Base-by-base conservation (phyloP, 164 flowering plant species). In the Piper longum region DNA sequence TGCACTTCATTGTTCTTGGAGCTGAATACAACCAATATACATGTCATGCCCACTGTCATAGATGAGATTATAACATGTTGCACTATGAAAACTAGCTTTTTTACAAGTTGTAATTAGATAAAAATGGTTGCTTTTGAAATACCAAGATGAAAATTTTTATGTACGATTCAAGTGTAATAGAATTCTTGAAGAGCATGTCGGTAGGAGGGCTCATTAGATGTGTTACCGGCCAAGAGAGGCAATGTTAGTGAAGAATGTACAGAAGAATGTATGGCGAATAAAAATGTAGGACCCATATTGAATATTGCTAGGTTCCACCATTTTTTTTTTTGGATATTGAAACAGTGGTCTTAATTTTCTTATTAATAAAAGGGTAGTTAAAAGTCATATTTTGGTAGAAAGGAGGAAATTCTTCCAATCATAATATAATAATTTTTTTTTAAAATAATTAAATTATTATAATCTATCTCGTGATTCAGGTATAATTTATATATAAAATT, bases 1-100 rank as follows among this genome's bases (percentile, higher is more conserved):
- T 85, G 79, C 91, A 80, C 65, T 82, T 86, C 73, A 85, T 77
- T 9, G 88, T 86, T 65, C 85, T 83, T 67, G 88, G 91, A 52
- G 91, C 91, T 85, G 87, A 68, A 80, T 64, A 67, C n/a, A n/a
- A 9, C 9, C 52, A 48, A 48, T 9, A 1, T 8, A 48, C 52
- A 3, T 1, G 14, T 48, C 12, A 48, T 44, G 2, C 11, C 11
- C 7, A 44, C 0, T 6, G 2, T 61, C 44, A 57, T n/a, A 40
- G 6, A 16, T n/a, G 13, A 17, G 40, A 62, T 8, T 4, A 40
- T 3, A 54, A 39, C 44, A 44, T 13, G 42, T 19, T 26, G 36
- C 36, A 26, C 1, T 26, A 26, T 26, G 36, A 26, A 26, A 26
- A 26, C 36, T 26, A 26, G 36, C 36, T 26, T 26, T 2, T 26